These are phyloP conservation scores for Lobosporangium transversale DNA, from an alignment of 192 early-diverging fungal genomes.

Conservation along the genomic window DNA sequence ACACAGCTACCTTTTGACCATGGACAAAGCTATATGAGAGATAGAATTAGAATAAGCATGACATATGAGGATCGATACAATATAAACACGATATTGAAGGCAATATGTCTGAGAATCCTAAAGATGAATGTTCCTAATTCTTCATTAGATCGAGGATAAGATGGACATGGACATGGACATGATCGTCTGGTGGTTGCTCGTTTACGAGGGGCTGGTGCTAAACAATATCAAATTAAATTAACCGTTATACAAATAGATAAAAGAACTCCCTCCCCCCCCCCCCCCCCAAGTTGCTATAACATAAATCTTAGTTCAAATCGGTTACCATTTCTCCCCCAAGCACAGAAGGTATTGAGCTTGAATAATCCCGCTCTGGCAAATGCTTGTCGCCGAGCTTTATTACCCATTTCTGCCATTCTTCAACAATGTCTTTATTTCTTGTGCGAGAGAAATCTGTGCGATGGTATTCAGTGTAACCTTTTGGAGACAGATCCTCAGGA, in stretches of 20 bases:
- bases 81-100: background rate
- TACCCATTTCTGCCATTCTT: constrained; percentile 1
- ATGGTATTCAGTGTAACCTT: background rate
- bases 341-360: background rate
- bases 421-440: background rate
- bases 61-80: background rate
- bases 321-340: background rate
- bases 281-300: too few relatives aligned
- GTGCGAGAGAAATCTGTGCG: background rate
- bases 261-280: too few relatives aligned
- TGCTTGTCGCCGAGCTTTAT: constrained; percentile 1
- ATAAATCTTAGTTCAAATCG: background rate
- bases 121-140: background rate
- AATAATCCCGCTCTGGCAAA: background rate
- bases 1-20: too few relatives aligned
- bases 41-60: background rate
- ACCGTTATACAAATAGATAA: too few relatives aligned
- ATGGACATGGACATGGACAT: too few relatives aligned
- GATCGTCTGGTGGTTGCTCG: too few relatives aligned
- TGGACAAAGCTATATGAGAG: background rate
- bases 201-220: too few relatives aligned
- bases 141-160: too few relatives aligned
- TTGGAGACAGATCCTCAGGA: background rate
- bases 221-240: too few relatives aligned
- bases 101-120: background rate